phyloP scores from a whole-genome alignment of 2,329 filamentous ascomycete species.

The Amphichorda felina region DNA sequence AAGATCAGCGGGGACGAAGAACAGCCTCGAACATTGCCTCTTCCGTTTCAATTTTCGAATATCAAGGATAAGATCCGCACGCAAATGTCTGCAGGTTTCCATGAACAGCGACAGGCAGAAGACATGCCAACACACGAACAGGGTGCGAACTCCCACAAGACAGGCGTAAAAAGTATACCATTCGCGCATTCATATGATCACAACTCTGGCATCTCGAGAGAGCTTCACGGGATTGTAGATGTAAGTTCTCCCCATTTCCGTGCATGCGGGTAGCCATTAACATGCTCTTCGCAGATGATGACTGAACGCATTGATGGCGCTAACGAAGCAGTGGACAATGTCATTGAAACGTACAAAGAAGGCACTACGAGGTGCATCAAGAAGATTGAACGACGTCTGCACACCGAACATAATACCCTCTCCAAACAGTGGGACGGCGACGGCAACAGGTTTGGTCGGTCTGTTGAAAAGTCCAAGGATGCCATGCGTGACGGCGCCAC shows the following conservation, averaged over 20 bases:
- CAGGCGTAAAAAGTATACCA: too few relatives aligned
- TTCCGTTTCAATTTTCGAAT: neutral
- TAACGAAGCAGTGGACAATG: neutral
- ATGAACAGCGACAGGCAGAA: neutral
- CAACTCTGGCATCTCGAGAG: too few relatives aligned
- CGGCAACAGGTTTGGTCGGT: neutral
- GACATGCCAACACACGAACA: too few relatives aligned
- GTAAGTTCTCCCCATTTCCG: too few relatives aligned
- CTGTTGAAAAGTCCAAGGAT: neutral
- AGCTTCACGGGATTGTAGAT: too few relatives aligned
- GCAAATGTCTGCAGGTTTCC: neutral
- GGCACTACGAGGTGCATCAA: neutral
- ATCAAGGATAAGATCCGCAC: neutral
- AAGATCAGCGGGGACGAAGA: neutral
- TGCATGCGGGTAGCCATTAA: too few relatives aligned
- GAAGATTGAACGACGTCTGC: slow-evolving; percentile 1
- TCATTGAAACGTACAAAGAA: neutral
- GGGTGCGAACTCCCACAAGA: neutral
- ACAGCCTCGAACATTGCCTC: too few relatives aligned
- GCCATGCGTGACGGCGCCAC: neutral
- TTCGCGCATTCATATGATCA: too few relatives aligned
- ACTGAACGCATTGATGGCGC: too few relatives aligned
- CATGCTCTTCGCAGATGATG: too few relatives aligned
- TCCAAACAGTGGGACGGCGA: neutral
- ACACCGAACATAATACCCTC: neutral